Conservation (phyloP, 2,329 filamentous ascomycete species). For the Trichoderma sp. region DNA sequence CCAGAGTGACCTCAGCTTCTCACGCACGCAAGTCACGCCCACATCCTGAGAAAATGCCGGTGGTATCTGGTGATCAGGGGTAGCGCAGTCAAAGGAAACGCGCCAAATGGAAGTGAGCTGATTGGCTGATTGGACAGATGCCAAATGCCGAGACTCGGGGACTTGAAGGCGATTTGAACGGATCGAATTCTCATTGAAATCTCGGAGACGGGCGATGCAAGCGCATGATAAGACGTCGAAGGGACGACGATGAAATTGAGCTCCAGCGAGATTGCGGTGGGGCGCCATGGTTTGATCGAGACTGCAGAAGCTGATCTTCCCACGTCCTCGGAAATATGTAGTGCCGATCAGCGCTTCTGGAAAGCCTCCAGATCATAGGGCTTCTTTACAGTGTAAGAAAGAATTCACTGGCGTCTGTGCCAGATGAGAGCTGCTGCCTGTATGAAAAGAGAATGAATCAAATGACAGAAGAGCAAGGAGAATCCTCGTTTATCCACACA, state of each 20-base stretch:
- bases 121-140: background rate
- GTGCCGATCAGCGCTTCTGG: slow-evolving; percentile 1
- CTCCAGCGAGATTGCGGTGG: slow-evolving; percentile 14
- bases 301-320: slow-evolving; percentile 11
- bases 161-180: background rate
- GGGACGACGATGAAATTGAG: background rate
- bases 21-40: slow-evolving; percentile 13
- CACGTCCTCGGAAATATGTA: slow-evolving; percentile 9
- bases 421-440: background rate
- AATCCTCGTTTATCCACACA: background rate
- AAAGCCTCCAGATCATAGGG: background rate
- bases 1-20: slow-evolving; percentile 9
- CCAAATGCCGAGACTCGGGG: background rate
- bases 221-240: background rate
- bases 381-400: background rate
- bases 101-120: background rate
- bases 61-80: slow-evolving; percentile 5
- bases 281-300: slow-evolving; percentile 4
- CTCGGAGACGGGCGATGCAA: background rate
- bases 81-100: background rate
- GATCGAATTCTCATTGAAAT: background rate
- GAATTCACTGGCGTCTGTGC: background rate
- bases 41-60: background rate
- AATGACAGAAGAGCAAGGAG: background rate
- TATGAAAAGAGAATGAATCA: background rate